Percentiles rank a stretch among this genome's conserved stretches.
These are phyloP conservation scores for Leccinum imitatum DNA, from an alignment of 768 basidiomycete genomes.

Conservation along the genomic window DNA sequence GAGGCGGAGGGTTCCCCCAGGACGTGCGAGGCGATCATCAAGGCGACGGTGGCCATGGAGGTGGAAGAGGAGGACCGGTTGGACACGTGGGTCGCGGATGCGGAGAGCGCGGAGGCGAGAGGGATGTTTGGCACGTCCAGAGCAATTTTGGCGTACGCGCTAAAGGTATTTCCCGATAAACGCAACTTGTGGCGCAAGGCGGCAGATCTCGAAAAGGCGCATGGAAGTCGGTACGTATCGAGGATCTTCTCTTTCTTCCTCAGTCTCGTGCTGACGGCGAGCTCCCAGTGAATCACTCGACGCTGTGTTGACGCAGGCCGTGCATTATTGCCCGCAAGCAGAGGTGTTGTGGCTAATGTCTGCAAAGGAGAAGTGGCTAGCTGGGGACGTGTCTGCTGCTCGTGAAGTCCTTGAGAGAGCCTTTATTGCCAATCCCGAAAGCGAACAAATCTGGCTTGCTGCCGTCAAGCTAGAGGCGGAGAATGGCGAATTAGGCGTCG, in stretches of 20 bases:
- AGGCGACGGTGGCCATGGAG: slow-evolving; percentile 91
- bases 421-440: slow-evolving; percentile 94
- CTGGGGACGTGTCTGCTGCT: slow-evolving; percentile 87
- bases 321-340: slow-evolving; percentile 89
- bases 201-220: slow-evolving; percentile 89
- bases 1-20: slow-evolving; percentile 81
- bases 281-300: slow-evolving; percentile 69
- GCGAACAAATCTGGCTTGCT: slow-evolving; percentile 96
- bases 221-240: slow-evolving; percentile 69
- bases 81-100: slow-evolving; percentile 90
- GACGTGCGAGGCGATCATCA: slow-evolving; percentile 93
- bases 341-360: slow-evolving; percentile 98
- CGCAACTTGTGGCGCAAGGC: slow-evolving; percentile 87
- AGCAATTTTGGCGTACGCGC: slow-evolving; percentile 86
- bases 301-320: slow-evolving; percentile 77
- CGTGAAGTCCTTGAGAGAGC: slow-evolving; percentile 86
- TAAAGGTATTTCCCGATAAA: slow-evolving; percentile 88
- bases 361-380: slow-evolving; percentile 95
- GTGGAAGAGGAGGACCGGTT: slow-evolving; percentile 92
- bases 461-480: slow-evolving; percentile 97
- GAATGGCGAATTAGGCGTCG: slow-evolving; percentile 86
- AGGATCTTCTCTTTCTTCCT: not conserved
- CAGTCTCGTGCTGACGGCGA: slow-evolving; percentile 3
- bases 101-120: slow-evolving; percentile 73
- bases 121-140: slow-evolving; percentile 81